Conservation (phyloP, 2,329 filamentous ascomycete genomes). For the Bipolaris bicolor region DNA sequence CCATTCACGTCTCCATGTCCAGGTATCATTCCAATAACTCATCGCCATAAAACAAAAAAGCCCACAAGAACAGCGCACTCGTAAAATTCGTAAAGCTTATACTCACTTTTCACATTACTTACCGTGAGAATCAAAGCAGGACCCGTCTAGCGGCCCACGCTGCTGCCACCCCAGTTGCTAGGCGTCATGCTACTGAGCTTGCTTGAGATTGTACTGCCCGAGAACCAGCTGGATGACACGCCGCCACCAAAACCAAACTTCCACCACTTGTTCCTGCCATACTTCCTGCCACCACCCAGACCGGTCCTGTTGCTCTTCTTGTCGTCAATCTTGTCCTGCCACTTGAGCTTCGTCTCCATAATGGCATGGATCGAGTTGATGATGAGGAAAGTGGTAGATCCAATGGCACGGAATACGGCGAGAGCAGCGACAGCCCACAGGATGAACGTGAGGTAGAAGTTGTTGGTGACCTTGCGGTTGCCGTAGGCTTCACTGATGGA, state of each 20-base stretch:
- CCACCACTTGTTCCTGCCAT: slow-evolving; percentile 17
- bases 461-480: slow-evolving; percentile 72
- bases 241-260: slow-evolving; percentile 43
- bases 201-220: slow-evolving; percentile 45
- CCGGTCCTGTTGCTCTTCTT: slow-evolving; percentile 36
- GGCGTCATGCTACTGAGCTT: slow-evolving; percentile 46
- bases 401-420: slow-evolving; percentile 86
- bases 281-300: slow-evolving; percentile 36
- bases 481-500: slow-evolving; percentile 85
- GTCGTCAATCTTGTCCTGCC: slow-evolving; percentile 45
- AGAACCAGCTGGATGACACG: slow-evolving; percentile 44
- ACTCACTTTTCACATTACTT: slow-evolving; percentile 3
- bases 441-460: slow-evolving; percentile 91
- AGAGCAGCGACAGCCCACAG: slow-evolving; percentile 88
- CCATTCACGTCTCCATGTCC: neutral
- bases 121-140: neutral
- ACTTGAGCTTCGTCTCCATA: slow-evolving; percentile 82
- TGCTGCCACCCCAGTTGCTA: slow-evolving; percentile 44
- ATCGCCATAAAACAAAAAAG: slow-evolving; percentile 7
- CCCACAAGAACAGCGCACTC: slow-evolving; percentile 7
- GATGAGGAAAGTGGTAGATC: slow-evolving; percentile 79
- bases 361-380: slow-evolving; percentile 84
- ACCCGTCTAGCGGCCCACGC: slow-evolving; percentile 23
- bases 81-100: slow-evolving; percentile 10
- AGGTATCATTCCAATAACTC: slow-evolving; percentile 16